These are phyloP conservation scores for Acrasis kona DNA, from an alignment of 78 protist species.

Conservation along the genomic window DNA sequence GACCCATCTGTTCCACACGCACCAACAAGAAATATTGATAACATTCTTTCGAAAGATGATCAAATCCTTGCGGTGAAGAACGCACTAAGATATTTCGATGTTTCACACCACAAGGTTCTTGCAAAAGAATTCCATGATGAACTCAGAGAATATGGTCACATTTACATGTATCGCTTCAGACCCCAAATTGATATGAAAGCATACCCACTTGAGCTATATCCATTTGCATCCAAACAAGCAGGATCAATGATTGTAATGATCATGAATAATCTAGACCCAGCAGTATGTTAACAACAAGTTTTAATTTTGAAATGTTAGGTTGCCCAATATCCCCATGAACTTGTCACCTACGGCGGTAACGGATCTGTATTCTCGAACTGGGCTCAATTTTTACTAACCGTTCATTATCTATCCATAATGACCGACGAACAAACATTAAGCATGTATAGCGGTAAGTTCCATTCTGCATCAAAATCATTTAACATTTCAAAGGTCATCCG, in stretches of 20 bases:
- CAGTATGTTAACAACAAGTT: neutral
- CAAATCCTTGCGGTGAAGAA: slow-evolving; percentile 12
- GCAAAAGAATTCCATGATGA: slow-evolving; percentile 45
- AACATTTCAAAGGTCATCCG: slow-evolving; percentile 28
- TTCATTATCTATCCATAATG: slow-evolving; percentile 71
- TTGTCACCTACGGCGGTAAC: slow-evolving; percentile 89
- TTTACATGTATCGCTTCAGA: slow-evolving; percentile 85
- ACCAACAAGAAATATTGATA: neutral
- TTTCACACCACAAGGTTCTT: neutral
- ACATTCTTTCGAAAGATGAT: neutral
- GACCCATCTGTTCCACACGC: neutral
- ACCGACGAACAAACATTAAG: slow-evolving; percentile 68
- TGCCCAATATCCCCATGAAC: slow-evolving; percentile 87
- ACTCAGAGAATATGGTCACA: slow-evolving; percentile 63
- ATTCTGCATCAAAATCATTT: neutral
- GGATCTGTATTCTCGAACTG: slow-evolving; percentile 76
- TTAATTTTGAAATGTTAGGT: slow-evolving; percentile 23
- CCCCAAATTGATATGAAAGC: slow-evolving; percentile 50
- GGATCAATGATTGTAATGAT: slow-evolving; percentile 81
- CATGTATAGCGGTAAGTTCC: slow-evolving; percentile 60
- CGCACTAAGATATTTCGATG: slow-evolving; percentile 34
- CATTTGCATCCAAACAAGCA: slow-evolving; percentile 56
- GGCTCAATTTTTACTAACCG: slow-evolving; percentile 72
- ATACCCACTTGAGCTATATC: slow-evolving; percentile 51
- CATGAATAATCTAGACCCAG: slow-evolving; percentile 68